These are phyloP conservation scores for Dictyostelium purpureum DNA, from an alignment of 78 protist genomes.

Conservation along the genomic window DNA sequence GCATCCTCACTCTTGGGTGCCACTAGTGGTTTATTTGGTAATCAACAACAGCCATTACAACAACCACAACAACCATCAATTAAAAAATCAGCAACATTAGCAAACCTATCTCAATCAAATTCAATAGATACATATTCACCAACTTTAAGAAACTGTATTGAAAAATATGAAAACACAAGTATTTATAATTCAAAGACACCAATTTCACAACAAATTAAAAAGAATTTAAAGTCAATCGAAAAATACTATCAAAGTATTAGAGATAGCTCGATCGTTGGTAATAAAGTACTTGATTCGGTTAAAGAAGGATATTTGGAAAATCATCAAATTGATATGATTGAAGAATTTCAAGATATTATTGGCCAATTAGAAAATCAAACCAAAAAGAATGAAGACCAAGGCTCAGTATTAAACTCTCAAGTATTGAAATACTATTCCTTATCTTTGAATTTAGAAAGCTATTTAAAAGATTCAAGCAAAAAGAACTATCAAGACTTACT, in stretches of 20 bases:
- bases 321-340: background rate
- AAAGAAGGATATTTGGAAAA: background rate
- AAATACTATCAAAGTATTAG: background rate
- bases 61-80: background rate
- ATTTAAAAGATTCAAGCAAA: background rate
- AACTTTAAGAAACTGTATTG: background rate
- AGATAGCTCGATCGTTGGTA: background rate
- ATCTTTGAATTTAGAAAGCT: background rate
- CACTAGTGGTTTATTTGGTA: too few relatives aligned
- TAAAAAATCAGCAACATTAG: background rate
- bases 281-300: background rate
- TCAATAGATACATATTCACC: background rate
- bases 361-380: background rate
- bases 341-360: background rate
- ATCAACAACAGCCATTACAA: background rate
- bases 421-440: background rate
- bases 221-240: background rate
- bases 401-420: background rate
- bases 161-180: background rate
- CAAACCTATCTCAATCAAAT: background rate
- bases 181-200: background rate
- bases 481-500: background rate
- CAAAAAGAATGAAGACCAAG: background rate
- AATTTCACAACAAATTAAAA: constrained; percentile 2
- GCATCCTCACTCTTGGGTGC: background rate